These are phyloP conservation scores for Phytophthora podocarpi DNA, from an alignment of 352 stramenopile species.

Conservation along the genomic window DNA sequence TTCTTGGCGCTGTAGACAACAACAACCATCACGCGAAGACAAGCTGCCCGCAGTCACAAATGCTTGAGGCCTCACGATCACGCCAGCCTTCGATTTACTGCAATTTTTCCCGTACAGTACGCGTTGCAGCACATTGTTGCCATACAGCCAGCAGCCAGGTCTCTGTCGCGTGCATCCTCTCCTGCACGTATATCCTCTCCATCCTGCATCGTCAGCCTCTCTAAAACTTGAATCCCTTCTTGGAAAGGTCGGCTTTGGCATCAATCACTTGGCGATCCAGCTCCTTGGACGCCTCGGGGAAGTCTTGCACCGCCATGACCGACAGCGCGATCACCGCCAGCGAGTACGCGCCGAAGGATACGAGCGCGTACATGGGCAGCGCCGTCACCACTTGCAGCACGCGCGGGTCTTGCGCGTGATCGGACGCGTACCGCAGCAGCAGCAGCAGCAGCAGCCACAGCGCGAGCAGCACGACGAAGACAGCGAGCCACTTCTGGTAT, in stretches of 20 bases:
- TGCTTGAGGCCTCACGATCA: background rate
- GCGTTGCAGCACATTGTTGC: background rate
- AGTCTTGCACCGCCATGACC: slow-evolving; percentile 76
- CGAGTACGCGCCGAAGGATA: slow-evolving; percentile 79
- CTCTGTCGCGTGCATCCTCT: background rate
- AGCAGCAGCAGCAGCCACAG: slow-evolving; percentile 64
- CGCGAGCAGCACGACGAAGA: slow-evolving; percentile 49
- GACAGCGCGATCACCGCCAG: slow-evolving; percentile 66
- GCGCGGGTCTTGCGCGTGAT: slow-evolving; percentile 36
- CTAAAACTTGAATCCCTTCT: slow-evolving; percentile 62
- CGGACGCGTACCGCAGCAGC: slow-evolving; percentile 48
- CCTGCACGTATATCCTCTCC: background rate
- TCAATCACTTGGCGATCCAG: slow-evolving; percentile 70
- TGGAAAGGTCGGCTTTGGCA: slow-evolving; percentile 63
- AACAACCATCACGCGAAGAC: background rate
- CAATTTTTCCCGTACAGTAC: background rate
- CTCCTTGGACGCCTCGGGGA: slow-evolving; percentile 69
- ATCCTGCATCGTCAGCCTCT: background rate
- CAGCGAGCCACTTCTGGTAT: slow-evolving; percentile 77
- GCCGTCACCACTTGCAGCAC: slow-evolving; percentile 57
- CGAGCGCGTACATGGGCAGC: slow-evolving; percentile 72
- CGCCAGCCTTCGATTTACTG: background rate
- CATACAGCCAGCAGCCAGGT: no score
- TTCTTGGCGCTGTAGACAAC: background rate
- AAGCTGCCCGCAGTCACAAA: background rate